Conservation (phyloP, 169 alveolate species). For the Perkinsus marinus region DNA sequence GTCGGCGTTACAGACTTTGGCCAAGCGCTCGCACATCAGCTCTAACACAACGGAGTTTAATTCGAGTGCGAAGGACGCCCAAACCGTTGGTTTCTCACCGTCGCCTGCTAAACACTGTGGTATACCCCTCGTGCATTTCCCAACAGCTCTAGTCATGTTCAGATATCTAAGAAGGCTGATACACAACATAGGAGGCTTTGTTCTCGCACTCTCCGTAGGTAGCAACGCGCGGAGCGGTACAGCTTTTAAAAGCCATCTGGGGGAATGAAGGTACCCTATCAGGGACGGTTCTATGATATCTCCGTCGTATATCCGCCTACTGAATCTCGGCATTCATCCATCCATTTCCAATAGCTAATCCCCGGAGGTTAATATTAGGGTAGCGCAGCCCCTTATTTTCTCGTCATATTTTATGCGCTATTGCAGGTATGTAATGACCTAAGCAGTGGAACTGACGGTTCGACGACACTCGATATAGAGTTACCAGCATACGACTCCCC, state of each 20-base stretch:
- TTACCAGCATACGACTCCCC: constrained; percentile 72
- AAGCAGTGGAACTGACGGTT: background rate
- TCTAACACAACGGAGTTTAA: no score
- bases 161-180: background rate
- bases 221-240: background rate
- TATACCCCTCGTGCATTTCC: no score
- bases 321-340: constrained; percentile 43
- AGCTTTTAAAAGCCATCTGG: constrained; percentile 43
- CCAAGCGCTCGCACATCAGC: no score
- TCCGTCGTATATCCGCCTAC: constrained; percentile 8
- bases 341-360: constrained; percentile 67
- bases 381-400: background rate
- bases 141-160: background rate
- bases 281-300: background rate
- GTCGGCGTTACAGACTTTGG: no score
- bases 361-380: constrained; percentile 32
- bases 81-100: no score
- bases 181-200: background rate
- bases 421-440: constrained; percentile 29
- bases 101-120: no score
- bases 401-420: background rate
- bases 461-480: no score
- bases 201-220: background rate
- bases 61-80: no score
- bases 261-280: constrained; percentile 16